These are phyloP conservation scores for Metarhizium sp. DNA, from an alignment of 2,329 filamentous ascomycete genomes.

Conservation along the genomic window DNA sequence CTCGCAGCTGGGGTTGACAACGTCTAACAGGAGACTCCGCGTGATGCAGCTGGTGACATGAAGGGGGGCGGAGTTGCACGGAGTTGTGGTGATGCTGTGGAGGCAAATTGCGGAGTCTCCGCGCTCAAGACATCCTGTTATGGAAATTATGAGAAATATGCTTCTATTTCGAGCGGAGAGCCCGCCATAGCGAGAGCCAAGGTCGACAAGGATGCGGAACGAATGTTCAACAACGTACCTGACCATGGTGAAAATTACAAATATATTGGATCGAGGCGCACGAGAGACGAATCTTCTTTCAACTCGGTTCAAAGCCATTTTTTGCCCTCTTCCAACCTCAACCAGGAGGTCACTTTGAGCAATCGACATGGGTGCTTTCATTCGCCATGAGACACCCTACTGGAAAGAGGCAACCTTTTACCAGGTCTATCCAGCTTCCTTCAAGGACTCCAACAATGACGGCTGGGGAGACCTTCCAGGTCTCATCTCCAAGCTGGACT, in stretches of 20 bases:
- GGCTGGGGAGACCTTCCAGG: constrained; percentile 58
- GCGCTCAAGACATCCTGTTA: too few species aligned
- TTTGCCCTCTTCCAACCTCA: not conserved
- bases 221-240: too few species aligned
- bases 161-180: too few species aligned
- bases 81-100: not conserved
- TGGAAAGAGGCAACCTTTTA: constrained; percentile 39
- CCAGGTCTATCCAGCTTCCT: constrained; percentile 50
- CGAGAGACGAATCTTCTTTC: not conserved
- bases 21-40: too few species aligned
- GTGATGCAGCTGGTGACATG: too few species aligned
- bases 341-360: not conserved
- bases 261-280: not conserved
- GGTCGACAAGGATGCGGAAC: too few species aligned
- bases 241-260: too few species aligned
- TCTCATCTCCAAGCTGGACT: constrained; percentile 55
- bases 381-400: constrained; percentile 23
- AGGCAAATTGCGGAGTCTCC: too few species aligned
- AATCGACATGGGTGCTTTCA: not conserved
- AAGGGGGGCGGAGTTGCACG: not conserved
- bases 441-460: constrained; percentile 47
- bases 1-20: too few species aligned
- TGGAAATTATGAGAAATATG: too few species aligned
- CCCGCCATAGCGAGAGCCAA: too few species aligned
- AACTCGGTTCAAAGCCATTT: not conserved